Evolutionary conservation across 1,284 basidiomycete genomes (phyloP).

Genomic region (Chiua sp.): DNA sequence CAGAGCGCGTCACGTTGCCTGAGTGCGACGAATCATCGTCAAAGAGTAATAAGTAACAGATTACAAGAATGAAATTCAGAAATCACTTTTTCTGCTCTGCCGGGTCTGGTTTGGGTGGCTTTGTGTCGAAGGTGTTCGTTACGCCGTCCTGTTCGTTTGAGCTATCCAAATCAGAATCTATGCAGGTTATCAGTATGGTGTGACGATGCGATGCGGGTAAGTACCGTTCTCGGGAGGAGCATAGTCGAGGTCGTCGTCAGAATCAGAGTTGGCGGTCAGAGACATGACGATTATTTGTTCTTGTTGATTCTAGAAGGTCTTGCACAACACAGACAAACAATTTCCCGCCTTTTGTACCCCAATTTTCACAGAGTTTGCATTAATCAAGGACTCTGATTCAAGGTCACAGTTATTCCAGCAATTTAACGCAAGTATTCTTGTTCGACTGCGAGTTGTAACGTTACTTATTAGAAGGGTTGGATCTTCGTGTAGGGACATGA

Average conservation of each 20-base stretch:
- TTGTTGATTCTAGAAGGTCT: slow-evolving; percentile 31
- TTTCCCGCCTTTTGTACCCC: too few species aligned
- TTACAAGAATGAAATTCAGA: neutral
- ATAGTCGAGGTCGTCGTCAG: slow-evolving; percentile 71
- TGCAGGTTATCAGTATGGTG: neutral
- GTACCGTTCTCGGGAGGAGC: slow-evolving; percentile 53
- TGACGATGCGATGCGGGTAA: too few species aligned
- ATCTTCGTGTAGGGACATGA: too few species aligned
- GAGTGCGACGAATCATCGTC: neutral
- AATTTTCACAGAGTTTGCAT: too few species aligned
- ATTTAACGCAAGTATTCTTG: too few species aligned
- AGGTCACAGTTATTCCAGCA: too few species aligned
- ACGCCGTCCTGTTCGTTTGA: slow-evolving; percentile 40
- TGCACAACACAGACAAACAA: slow-evolving; percentile 25
- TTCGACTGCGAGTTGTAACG: too few species aligned
- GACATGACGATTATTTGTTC: slow-evolving; percentile 30
- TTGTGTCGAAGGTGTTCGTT: slow-evolving; percentile 16
- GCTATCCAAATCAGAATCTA: slow-evolving; percentile 43
- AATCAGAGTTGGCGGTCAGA: slow-evolving; percentile 49
- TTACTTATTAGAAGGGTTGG: too few species aligned
- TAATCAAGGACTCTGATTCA: too few species aligned
- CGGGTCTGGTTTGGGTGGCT: slow-evolving; percentile 36
- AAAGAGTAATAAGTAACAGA: neutral
- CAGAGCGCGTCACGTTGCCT: slow-evolving; percentile 56
- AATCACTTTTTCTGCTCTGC: slow-evolving; percentile 51